Evolutionary conservation across 169 alveolate species (phyloP), one percentile per base, ranked within the genome.

Genomic region (Plasmodium gaboni): DNA sequence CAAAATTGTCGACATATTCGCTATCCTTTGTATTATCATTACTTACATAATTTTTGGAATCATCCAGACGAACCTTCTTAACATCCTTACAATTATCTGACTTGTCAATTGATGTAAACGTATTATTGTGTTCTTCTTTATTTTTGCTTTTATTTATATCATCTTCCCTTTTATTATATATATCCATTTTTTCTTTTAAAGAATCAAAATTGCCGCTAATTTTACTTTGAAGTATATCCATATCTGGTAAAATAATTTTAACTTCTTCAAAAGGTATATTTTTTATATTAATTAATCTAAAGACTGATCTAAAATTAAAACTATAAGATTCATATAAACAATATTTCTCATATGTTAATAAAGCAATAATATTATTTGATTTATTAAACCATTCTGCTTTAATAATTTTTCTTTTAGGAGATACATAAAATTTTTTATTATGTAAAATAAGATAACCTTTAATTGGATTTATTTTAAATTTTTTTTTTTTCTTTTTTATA

Each of bases 301-400:
- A 22, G 57, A 83, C 53, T 0, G 74, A 26, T 28, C 51, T 26
- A 42, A 53, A 83, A 42, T 83, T 67, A 9, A 42, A 57, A 1
- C 32, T n/a, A 44, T 1, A 69, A 3, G 69, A 24, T 28, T 42
- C 70, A 55, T 24, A 19, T 26, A 46, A 38, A 12, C 38, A 10
- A 8, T 28, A 19, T 9, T 83, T 44, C 3, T 83, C 91, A 68
- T 83, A 83, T 13, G 91, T 83, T 26, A 83, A 57, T 17, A 83
- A 12, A 9, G 91, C 48, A 9, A 83, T 59, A 1, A 83, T 72
- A 57, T 83, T 59, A 17, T 42, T 19, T 5, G 85, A 55, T 42
- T 83, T 83, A 13, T 44, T 60, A 38, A 42, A 83, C 91, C 91
- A 83, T 44, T 83, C 91, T 3, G 85, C 80, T 83, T 83, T 83